Evolutionary conservation across 805 yeast genomes (phyloP), one percentile per base, ranked within the genome.

Genomic region (Schwanniomyces polymorphus): DNA sequence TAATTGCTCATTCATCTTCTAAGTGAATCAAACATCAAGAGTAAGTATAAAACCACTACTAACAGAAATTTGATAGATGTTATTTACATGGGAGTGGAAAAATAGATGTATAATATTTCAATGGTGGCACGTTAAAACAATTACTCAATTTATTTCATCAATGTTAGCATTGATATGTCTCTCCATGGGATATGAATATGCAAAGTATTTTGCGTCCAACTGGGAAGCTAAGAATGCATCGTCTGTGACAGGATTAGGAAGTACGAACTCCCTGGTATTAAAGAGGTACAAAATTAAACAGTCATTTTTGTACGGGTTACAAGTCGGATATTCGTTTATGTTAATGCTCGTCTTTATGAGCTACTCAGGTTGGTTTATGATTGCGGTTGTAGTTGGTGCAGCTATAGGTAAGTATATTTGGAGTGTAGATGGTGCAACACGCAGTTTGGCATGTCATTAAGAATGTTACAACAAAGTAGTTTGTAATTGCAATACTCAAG

Each of bases 281-380:
- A 47, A 54, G 12, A 42, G 40, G 21, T 57, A 49, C 52, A 60
- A 53, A 49, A 38, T 70, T 39, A 65, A 64, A 43, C 69, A 66
- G 51, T 67, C 84, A 7, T 49, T 74, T 12, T 54, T 76, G 31
- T 86, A 86, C 59, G 91, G 85, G 1, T 49, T 79, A 8, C 88
- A 84, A 57, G 88, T 86, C 5, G 83, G 84, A 1, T 85, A 82
- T 57, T 83, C 90, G 3, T 85, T 86, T 57, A 68, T 83, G 70
- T 67, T 84, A 56, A 88, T 88, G 96, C 76, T 88, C 54, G 80
- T 89, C 0, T 88, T 88, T 56, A 88, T 88, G 96, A 86, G 92
- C 5, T 88, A 86, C 63, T 88, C 88, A 60, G 88, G 92, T 10
- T 88, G 91, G 91, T 77, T 84, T 28, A 87, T 88, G 94, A 41